A percentile compares a stretch with the other conserved stretches of the same genome.
Evolutionary conservation across 169 alveolate genomes (phyloP).

Genomic region (Cryptosporidium ubiquitum): DNA sequence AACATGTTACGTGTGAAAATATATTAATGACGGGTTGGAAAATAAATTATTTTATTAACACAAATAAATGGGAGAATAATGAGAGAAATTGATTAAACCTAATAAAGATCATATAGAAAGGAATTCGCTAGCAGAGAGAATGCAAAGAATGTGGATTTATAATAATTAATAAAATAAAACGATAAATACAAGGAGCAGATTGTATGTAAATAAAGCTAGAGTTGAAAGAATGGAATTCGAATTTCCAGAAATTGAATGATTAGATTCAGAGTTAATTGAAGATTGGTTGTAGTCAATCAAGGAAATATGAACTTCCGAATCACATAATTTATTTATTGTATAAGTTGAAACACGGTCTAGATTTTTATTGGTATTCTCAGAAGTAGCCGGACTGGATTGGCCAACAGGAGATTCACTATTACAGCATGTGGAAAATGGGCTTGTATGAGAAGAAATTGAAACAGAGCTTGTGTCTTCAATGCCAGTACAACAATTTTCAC

Average conservation of each 20-base stretch:
- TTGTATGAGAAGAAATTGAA: neutral
- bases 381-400: neutral
- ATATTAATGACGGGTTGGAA: neutral
- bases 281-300: neutral
- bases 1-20: neutral
- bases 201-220: neutral
- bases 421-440: constrained; percentile 21
- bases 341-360: neutral
- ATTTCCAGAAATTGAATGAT: neutral
- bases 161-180: neutral
- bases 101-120: too few relatives aligned
- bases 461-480: neutral
- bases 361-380: neutral
- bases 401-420: neutral
- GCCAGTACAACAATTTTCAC: neutral
- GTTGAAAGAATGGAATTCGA: neutral
- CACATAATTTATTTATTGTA: neutral
- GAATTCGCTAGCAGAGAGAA: neutral
- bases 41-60: too few relatives aligned
- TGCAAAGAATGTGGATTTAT: neutral
- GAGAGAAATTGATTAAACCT: too few relatives aligned
- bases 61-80: too few relatives aligned
- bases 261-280: neutral
- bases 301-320: neutral
- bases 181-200: neutral